Evolutionary conservation across 352 stramenopile genomes (phyloP), one percentile per base, ranked within the genome.

Genomic region (Pythium volutum): DNA sequence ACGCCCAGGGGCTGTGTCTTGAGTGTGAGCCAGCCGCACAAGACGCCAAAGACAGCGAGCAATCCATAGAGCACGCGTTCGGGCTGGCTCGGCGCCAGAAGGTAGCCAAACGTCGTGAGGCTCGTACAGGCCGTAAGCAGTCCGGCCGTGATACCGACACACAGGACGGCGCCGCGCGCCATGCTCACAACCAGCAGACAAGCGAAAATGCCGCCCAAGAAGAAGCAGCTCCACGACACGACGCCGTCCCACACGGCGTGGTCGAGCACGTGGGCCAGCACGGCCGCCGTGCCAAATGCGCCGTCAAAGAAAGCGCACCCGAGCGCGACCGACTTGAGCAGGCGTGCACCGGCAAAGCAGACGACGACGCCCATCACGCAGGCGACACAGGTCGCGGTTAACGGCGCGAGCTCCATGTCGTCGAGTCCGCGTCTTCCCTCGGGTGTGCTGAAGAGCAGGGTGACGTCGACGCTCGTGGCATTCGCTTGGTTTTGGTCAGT

Each of bases 251-350:
- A 83, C 20, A 60, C n/a, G 16, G 34, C 47, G 8, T 61, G 26
- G 10, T 20, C 43, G 11, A 88, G 62, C 29, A 87, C 54, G 4
- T 62, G 62, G n/a, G 85, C 84, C 14, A 88, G 48, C n/a, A 91
- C 62, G 2, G 75, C 72, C 1, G 76, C 67, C 3, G 85, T 71
- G 33, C 87, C 78, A 51, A 93, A 69, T 10, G 81, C 82, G n/a
- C 80, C 82, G 3, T 87, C 51, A 26, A 87, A 73, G 47, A 94
- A 94, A 34, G 75, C 82, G 56, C 73, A 89, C 54, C 77, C 74
- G 45, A 92, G 82, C 22, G 87, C 77, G 0, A 77, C 81, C 4
- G 73, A 76, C 10, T 79, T 82, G 55, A 87, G 75, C 18, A 86
- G 71, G 0, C 75, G 69, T 46, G 89, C 87, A 29, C 84, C 84